Base-by-base conservation (phyloP, 305 asterid species). In the Petunia hybrid region DNA sequence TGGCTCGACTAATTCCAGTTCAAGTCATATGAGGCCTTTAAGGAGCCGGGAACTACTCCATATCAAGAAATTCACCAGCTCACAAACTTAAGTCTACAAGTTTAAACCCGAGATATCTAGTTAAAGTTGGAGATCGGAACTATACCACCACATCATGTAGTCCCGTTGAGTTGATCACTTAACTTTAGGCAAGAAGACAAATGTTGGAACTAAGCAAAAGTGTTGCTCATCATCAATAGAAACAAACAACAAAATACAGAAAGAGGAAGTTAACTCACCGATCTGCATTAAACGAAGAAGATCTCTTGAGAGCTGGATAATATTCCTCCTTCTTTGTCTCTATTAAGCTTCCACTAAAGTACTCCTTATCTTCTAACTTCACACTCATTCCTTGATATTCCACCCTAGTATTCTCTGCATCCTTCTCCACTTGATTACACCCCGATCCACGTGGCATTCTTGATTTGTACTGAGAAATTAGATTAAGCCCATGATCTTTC, bases 331-430 rank as follows among this genome's bases (percentile, higher is more conserved):
- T 93, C 86, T 81, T 90, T 31, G 91, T 87, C 87, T 91, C 95
- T 76, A 89, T 90, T 38, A 93, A 62, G 87, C 98, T 93, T 78
- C 98, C 98, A 61, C 97, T 95, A 60, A 92, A 95, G 86, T 93
- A 93, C 84, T 92, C 98, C 4, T 95, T 93, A 43, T 90, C 96
- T 82, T 94, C 97, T 83, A 92, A 8, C 67, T 87, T 88, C 80
- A 82, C 71, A 55, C 84, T 61, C 86, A 90, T 3, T 83, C 77
- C 42, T 61, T 84, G 60, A 63, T 81, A 82, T 66, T 82, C 82
- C 64, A 84, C 85, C 16, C 4, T 78, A 40, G 36, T 84, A 2
- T 63, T 43, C 81, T 76, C 86, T 5, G 84, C 65, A 9, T 36
- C 88, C 76, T 82, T 85, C 80, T 76, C 80, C 79, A 80, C 80